Evolutionary conservation across 805 yeast species (phyloP), one percentile per base, ranked within the genome.

Genomic region (Candida awuae): DNA sequence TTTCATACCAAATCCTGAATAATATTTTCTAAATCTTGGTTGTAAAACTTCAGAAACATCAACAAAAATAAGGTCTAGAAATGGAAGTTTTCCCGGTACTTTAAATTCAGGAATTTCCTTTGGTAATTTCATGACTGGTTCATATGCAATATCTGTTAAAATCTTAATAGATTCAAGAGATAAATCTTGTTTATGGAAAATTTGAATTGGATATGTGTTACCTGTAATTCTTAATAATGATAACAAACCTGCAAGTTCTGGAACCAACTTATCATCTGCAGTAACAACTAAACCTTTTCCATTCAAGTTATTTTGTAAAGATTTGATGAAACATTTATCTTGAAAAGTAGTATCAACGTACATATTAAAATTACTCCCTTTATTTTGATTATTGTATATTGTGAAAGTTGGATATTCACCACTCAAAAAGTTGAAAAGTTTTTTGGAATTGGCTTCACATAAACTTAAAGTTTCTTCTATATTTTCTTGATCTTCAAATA

Each of bases 201-300:
- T 61, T 45, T 70, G 68, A 37, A 73, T 59, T 1, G 84, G 84
- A 3, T 67, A 50, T 16, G 54, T 54, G 49, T 73, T 75, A 47
- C 67, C 61, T 32, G 74, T 61, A 4, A 72, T 66, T 21, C 83
- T 57, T 22, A 77, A 55, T 1, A 75, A 58, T 12, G 75, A 49
- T 3, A 76, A 60, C 25, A 76, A 55, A 37, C 70, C 71, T n/a
- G 65, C 56, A 27, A 73, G 48, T 40, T 75, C 81, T 18, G 64
- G 59, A 13, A 63, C 59, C 41, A 71, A 66, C 13, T 55, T 54
- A 41, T 75, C 69, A 14, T 69, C 51, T 1, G 71, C 70, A 3
- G 80, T 68, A 4, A 77, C 53, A 2, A 74, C 81, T 18, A 76
- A 68, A 4, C 84, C 84, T 43, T 56, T 58, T 4, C 77, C 77